phyloP scores from a whole-genome alignment of 2,329 filamentous ascomycete species.

The Podosphaera xanthii region DNA sequence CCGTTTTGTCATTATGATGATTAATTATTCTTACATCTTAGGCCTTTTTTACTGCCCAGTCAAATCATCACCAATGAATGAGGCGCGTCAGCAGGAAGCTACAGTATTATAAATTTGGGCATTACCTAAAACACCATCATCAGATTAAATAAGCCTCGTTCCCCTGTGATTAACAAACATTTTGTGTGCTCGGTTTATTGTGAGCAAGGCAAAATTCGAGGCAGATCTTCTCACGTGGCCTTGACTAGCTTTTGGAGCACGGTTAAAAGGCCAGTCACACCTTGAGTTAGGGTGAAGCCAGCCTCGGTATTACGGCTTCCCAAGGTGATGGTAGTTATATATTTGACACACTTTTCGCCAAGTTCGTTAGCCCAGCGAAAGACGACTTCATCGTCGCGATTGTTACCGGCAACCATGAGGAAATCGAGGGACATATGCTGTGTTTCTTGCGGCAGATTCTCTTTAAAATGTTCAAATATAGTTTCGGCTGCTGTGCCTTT shows the following conservation, averaged over 20 bases:
- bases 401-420: constrained; percentile 71
- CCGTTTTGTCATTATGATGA: no score
- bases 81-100: background rate
- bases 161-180: background rate
- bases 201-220: background rate
- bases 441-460: constrained; percentile 16
- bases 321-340: constrained; percentile 68
- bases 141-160: background rate
- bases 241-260: constrained; percentile 22
- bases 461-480: constrained; percentile 39
- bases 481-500: constrained; percentile 64
- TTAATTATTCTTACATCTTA: no score
- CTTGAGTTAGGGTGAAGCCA: constrained; percentile 64
- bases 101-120: background rate
- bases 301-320: constrained; percentile 78
- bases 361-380: constrained; percentile 85
- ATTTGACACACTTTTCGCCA: constrained; percentile 31
- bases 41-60: no score
- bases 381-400: constrained; percentile 78
- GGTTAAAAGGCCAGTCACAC: constrained; percentile 40
- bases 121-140: background rate
- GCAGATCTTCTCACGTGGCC: constrained; percentile 3
- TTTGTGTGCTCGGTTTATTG: background rate
- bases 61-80: no score
- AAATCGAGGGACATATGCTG: constrained; percentile 42